Evolutionary conservation across 768 basidiomycete species (phyloP).

Genomic region (Mycena amicta): DNA sequence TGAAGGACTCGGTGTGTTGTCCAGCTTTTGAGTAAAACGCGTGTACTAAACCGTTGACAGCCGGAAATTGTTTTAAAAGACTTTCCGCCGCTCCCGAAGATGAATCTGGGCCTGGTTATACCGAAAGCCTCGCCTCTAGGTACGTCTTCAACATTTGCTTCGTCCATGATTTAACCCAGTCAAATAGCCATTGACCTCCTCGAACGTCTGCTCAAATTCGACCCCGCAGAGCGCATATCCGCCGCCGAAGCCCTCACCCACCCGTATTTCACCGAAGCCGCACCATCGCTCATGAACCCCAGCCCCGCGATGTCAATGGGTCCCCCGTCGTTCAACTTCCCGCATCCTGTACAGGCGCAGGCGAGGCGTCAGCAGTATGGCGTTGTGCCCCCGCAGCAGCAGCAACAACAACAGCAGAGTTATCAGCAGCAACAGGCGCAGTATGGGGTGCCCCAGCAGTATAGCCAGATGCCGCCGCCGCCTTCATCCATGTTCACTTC

Average conservation of each 20-base stretch:
- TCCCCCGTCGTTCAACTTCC: conserved; percentile 69
- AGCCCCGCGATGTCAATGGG: conserved; percentile 57
- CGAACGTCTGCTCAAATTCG: conserved; percentile 93
- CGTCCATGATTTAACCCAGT: conserved; percentile 20
- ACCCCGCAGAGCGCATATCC: conserved; percentile 87
- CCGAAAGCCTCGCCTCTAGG: conserved; percentile 86
- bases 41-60: conserved; percentile 35
- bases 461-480: background rate
- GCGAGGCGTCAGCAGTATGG: conserved; percentile 4
- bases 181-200: conserved; percentile 85
- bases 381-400: conserved; percentile 2
- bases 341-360: conserved; percentile 55
- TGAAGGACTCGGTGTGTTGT: conserved; percentile 77
- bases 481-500: conserved; percentile 13
- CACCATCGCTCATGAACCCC: conserved; percentile 41
- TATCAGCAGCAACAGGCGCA: conserved; percentile 14
- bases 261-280: conserved; percentile 79
- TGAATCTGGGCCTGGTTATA: conserved; percentile 80
- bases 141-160: conserved; percentile 26
- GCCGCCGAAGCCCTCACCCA: conserved; percentile 91
- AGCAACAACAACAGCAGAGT: conserved; percentile 15
- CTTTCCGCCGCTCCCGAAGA: conserved; percentile 84
- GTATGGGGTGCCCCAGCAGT: conserved; percentile 12
- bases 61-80: conserved; percentile 84
- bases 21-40: background rate